phyloP scores from a whole-genome alignment of 2,329 filamentous ascomycete species.

The Acephala macrosclerotiorum region DNA sequence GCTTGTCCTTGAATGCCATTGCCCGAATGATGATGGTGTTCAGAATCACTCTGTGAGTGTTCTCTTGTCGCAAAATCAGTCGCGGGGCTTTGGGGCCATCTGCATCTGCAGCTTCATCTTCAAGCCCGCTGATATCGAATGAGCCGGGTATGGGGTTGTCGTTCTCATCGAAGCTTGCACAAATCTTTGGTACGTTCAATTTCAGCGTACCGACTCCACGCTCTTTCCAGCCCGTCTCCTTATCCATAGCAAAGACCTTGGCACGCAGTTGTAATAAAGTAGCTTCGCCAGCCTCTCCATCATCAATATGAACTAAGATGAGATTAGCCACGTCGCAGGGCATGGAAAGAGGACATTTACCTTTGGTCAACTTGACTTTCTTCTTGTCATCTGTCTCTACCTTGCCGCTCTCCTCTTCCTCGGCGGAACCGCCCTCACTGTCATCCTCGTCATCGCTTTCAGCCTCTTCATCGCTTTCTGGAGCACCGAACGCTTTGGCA shows the following conservation, averaged over 20 bases:
- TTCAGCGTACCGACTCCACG: conserved; percentile 85
- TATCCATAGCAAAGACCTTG: conserved; percentile 74
- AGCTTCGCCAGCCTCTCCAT: conserved; percentile 84
- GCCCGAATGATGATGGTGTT: conserved; percentile 83
- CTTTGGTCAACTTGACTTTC: conserved; percentile 70
- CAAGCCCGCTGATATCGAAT: conserved; percentile 63
- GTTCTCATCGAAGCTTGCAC: conserved; percentile 61
- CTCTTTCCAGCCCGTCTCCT: conserved; percentile 80
- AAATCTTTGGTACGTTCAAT: conserved; percentile 74
- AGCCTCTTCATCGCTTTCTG: conserved; percentile 69
- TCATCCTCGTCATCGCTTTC: conserved; percentile 51
- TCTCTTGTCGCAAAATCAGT: conserved; percentile 90
- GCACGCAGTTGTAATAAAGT: conserved; percentile 79
- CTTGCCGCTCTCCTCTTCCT: conserved; percentile 56
- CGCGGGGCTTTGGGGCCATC: conserved; percentile 60
- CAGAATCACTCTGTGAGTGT: conserved; percentile 84
- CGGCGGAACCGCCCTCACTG: conserved; percentile 48
- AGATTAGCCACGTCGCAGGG: background rate
- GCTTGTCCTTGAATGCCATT: conserved; percentile 81
- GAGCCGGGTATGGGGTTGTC: conserved; percentile 57
- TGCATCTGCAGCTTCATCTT: conserved; percentile 47
- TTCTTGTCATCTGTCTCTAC: conserved; percentile 67
- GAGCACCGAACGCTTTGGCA: conserved; percentile 78
- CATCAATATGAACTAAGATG: conserved; percentile 72
- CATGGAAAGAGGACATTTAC: conserved; percentile 54